Evolutionary conservation across 2,329 filamentous ascomycete genomes (phyloP).

Genomic region (Colletotrichum sojae): DNA sequence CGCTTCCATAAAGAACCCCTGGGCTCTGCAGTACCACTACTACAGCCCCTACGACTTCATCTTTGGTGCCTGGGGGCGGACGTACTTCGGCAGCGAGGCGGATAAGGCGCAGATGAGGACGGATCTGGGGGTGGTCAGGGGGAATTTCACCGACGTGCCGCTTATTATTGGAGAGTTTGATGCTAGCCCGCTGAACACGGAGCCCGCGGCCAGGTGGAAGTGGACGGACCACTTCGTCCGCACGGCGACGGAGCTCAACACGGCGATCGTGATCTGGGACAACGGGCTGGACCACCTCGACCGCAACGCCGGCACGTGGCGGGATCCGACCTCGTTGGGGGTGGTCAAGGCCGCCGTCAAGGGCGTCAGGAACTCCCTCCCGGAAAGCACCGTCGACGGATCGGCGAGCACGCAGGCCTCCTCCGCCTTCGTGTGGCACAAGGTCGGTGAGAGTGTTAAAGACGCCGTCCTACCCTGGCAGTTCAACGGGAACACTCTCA

Average conservation of each 20-base stretch:
- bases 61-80: conserved; percentile 69
- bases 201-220: conserved; percentile 70
- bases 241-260: conserved; percentile 63
- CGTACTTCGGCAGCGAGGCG: conserved; percentile 69
- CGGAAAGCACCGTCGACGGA: conserved; percentile 66
- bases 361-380: conserved; percentile 61
- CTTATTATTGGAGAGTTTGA: conserved; percentile 72
- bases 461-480: conserved; percentile 63
- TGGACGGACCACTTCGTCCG: conserved; percentile 69
- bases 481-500: conserved; percentile 68
- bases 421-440: conserved; percentile 70
- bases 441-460: conserved; percentile 58
- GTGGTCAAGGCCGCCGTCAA: conserved; percentile 62
- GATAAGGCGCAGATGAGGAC: conserved; percentile 64
- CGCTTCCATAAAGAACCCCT: conserved; percentile 66
- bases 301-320: conserved; percentile 62
- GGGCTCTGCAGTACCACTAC: conserved; percentile 74
- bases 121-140: conserved; percentile 65
- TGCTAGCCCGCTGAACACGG: conserved; percentile 63
- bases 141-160: conserved; percentile 69
- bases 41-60: conserved; percentile 69
- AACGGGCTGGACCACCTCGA: conserved; percentile 70
- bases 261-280: conserved; percentile 70
- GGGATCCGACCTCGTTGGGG: conserved; percentile 62
- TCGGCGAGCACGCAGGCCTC: conserved; percentile 60